Evolutionary conservation across 768 basidiomycete genomes (phyloP).

Genomic region (Lentinula boryana): DNA sequence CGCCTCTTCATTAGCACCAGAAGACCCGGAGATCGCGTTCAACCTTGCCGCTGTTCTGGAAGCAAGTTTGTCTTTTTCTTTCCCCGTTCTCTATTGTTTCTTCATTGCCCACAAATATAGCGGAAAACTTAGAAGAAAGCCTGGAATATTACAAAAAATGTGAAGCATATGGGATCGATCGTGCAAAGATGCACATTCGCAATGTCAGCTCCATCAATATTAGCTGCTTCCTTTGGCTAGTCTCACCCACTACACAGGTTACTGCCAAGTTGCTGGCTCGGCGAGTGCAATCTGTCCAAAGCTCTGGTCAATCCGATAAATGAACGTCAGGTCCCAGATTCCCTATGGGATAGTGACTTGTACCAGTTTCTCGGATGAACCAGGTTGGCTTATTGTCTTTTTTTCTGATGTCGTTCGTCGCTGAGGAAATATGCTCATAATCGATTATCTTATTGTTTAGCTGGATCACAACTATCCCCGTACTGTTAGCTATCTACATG

Average conservation of each 20-base stretch:
- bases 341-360: neutral
- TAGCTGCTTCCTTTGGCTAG: constrained; percentile 12
- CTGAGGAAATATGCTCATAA: neutral
- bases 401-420: neutral
- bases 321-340: neutral
- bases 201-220: constrained; percentile 45
- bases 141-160: constrained; percentile 78
- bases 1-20: constrained; percentile 76
- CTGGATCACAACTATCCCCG: neutral
- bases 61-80: constrained; percentile 55
- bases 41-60: constrained; percentile 88
- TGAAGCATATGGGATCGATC: constrained; percentile 72
- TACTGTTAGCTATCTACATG: neutral
- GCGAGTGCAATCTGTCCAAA: constrained; percentile 43
- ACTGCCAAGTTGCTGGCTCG: constrained; percentile 75
- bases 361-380: neutral
- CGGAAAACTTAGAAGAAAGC: constrained; percentile 75
- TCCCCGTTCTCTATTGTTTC: constrained; percentile 25
- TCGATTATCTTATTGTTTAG: constrained; percentile 1
- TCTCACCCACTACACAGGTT: constrained; percentile 41
- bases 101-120: constrained; percentile 36
- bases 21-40: constrained; percentile 89
- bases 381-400: constrained; percentile 10
- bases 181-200: constrained; percentile 73
- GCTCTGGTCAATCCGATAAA: constrained; percentile 22